Conservation (phyloP, 306 rosid genomes). For the Trifolium subterraneum region DNA sequence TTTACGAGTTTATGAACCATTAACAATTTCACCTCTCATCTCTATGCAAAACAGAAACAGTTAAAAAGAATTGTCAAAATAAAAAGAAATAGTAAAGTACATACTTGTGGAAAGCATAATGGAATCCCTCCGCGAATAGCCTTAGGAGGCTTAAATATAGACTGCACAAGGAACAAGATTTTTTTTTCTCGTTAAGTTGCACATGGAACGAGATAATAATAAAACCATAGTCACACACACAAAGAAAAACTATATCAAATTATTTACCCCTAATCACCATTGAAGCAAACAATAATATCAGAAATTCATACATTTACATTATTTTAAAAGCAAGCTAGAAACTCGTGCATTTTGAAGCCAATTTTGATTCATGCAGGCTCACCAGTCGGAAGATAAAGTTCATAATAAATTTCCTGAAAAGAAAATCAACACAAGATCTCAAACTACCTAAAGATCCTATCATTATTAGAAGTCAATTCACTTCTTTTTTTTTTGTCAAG, state of each 20-base stretch:
- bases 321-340: constrained; percentile 26
- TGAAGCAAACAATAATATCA: not conserved
- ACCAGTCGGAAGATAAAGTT: constrained; percentile 16
- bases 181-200: constrained; percentile 38
- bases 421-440: constrained; percentile 31
- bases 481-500: too few relatives aligned
- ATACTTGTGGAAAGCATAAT: constrained; percentile 94
- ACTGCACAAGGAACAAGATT: constrained; percentile 61
- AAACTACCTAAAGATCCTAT: constrained; percentile 15
- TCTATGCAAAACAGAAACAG: constrained; percentile 41
- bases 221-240: constrained; percentile 7
- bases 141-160: constrained; percentile 80
- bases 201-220: constrained; percentile 36
- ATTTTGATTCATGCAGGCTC: constrained; percentile 7
- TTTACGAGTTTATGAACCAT: constrained; percentile 14
- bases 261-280: constrained; percentile 15
- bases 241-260: not conserved
- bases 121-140: constrained; percentile 99
- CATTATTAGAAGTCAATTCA: not conserved
- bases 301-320: not conserved
- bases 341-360: constrained; percentile 1
- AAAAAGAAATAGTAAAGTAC: constrained; percentile 46
- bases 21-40: constrained; percentile 24
- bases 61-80: constrained; percentile 24
- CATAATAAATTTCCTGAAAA: constrained; percentile 1